Evolutionary conservation across 192 early-diverging fungal genomes (phyloP), one percentile per base, ranked within the genome.

Genomic region (Dissophora globulifera): DNA sequence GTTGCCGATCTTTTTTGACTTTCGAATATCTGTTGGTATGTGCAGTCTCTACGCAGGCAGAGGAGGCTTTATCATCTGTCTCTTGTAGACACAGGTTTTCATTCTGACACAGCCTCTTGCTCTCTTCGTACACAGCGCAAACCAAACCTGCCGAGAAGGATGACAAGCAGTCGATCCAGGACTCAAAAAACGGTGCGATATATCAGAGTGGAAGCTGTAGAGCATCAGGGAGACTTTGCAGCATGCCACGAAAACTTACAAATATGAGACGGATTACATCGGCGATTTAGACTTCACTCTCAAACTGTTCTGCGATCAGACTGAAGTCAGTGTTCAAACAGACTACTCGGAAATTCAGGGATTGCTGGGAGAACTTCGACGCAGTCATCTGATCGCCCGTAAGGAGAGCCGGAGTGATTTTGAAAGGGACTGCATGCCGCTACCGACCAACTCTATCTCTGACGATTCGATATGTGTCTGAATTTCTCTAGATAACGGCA

Each of bases 21-120:
- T 75, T 25, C 27, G 71, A 17, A 65, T 75, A 16, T 75, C 71
- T 55, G 71, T 75, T 33, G 71, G 71, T 75, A 75, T 50, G 48
- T 27, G 17, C 16, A 10, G 10, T 20, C 13, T 10, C 5, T 11
- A 20, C 13, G 0, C n/a, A n/a, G n/a, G n/a, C n/a, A n/a, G n/a
- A n/a, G n/a, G n/a, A n/a, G n/a, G n/a, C n/a, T n/a, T n/a, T n/a
- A n/a, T n/a, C n/a, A n/a, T n/a, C n/a, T n/a, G n/a, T n/a, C n/a
- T n/a, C n/a, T n/a, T n/a, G n/a, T n/a, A n/a, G n/a, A n/a, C n/a
- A n/a, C n/a, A n/a, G n/a, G n/a, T n/a, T n/a, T n/a, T n/a, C n/a
- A n/a, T n/a, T n/a, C n/a, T n/a, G n/a, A n/a, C n/a, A n/a, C n/a
- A n/a, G n/a, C n/a, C n/a, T n/a, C n/a, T 51, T 9, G 27, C 27